phyloP scores from a whole-genome alignment of 2,329 filamentous ascomycete species.

The Beauveria sp. region DNA sequence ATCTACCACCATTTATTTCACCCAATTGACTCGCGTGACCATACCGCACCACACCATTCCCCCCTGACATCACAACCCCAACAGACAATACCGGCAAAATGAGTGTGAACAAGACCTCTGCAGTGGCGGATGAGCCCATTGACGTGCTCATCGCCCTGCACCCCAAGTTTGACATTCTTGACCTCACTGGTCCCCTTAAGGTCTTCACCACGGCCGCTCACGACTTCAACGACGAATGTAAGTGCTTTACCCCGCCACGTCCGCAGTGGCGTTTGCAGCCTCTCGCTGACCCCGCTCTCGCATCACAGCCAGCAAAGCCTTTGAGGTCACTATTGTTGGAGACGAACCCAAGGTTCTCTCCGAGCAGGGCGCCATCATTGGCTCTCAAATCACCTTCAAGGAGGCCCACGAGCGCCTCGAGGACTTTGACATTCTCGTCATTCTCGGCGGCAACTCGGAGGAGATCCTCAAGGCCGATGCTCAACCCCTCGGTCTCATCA shows the following conservation, averaged over 20 bases:
- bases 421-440: conserved; percentile 72
- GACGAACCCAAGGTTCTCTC: conserved; percentile 48
- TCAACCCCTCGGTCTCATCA: conserved; percentile 65
- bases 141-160: conserved; percentile 55
- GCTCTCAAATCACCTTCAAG: conserved; percentile 69
- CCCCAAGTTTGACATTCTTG: conserved; percentile 50
- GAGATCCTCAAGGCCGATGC: conserved; percentile 58
- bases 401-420: conserved; percentile 67
- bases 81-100: conserved; percentile 38
- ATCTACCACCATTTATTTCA: neutral
- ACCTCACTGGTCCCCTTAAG: conserved; percentile 50
- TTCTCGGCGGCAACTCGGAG: conserved; percentile 64
- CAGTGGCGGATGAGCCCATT: conserved; percentile 51
- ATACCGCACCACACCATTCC: neutral
- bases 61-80: conserved; percentile 10
- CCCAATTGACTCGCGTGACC: conserved; percentile 11
- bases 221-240: conserved; percentile 46
- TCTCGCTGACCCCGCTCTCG: conserved; percentile 12
- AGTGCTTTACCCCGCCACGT: conserved; percentile 20
- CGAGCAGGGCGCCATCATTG: conserved; percentile 59
- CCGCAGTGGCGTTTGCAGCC: neutral
- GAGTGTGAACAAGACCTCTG: conserved; percentile 50
- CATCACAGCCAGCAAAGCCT: conserved; percentile 44
- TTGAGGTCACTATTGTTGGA: conserved; percentile 49
- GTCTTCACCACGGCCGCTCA: conserved; percentile 43